These are phyloP conservation scores for Solanum chacoense DNA, from an alignment of 305 asterid genomes.

Conservation along the genomic window DNA sequence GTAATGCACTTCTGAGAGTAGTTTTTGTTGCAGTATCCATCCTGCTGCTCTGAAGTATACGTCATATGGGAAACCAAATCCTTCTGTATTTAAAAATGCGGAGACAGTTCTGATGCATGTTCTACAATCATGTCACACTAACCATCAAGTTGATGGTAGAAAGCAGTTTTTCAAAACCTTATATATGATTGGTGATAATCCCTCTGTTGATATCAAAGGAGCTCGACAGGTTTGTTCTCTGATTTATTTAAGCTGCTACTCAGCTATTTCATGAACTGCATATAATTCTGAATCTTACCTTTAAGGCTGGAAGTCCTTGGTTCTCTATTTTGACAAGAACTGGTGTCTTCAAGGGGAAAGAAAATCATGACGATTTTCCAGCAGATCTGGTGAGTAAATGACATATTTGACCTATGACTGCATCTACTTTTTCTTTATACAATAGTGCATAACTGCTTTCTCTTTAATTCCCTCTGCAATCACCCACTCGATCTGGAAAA, in stretches of 20 bases:
- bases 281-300: background rate
- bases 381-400: constrained; percentile 59
- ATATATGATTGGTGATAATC: constrained; percentile 93
- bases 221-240: constrained; percentile 56
- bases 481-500: background rate
- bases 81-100: constrained; percentile 64
- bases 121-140: constrained; percentile 16
- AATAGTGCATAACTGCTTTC: background rate
- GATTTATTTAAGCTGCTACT: background rate
- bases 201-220: constrained; percentile 72
- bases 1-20: constrained; percentile 3
- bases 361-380: constrained; percentile 45
- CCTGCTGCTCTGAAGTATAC: constrained; percentile 50
- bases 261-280: background rate
- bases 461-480: background rate
- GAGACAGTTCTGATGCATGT: constrained; percentile 51
- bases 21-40: constrained; percentile 42
- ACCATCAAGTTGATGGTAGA: constrained; percentile 9
- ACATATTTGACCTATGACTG: background rate
- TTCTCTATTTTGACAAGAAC: constrained; percentile 82
- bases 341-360: constrained; percentile 80
- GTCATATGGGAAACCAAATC: constrained; percentile 79
- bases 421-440: background rate
- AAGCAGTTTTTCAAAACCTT: constrained; percentile 39
- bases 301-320: constrained; percentile 79